Percentiles rank a stretch among this genome's conserved stretches.
Conservation (phyloP, 768 basidiomycete species). For the Candolleomyces aberdarensis region DNA sequence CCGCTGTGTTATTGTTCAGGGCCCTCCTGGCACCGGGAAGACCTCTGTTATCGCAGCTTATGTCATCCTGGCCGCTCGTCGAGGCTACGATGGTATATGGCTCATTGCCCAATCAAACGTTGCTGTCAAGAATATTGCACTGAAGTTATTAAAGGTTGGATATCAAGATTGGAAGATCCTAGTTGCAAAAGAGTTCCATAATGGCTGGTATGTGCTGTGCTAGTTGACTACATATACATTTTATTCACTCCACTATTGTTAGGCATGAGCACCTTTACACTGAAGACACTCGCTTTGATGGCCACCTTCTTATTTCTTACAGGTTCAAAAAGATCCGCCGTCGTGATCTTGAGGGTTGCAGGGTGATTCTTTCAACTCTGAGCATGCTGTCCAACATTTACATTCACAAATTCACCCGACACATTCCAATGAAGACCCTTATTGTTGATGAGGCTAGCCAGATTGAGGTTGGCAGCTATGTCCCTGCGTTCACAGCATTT, state of each 20-base stretch:
- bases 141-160: constrained; percentile 58
- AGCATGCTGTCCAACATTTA: constrained; percentile 60
- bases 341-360: constrained; percentile 31
- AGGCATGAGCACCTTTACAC: constrained; percentile 84
- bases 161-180: constrained; percentile 62
- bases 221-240: constrained; percentile 7
- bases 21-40: constrained; percentile 71
- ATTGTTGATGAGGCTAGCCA: constrained; percentile 68
- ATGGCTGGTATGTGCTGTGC: constrained; percentile 50
- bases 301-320: constrained; percentile 52
- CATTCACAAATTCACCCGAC: constrained; percentile 30
- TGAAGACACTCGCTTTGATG: constrained; percentile 26
- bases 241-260: neutral
- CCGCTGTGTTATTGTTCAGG: constrained; percentile 44
- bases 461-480: constrained; percentile 58
- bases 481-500: constrained; percentile 38
- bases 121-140: constrained; percentile 87
- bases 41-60: constrained; percentile 69
- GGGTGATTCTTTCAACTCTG: constrained; percentile 73
- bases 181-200: constrained; percentile 64
- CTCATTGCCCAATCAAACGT: constrained; percentile 84
- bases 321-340: constrained; percentile 23
- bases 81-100: constrained; percentile 57
- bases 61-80: constrained; percentile 45
- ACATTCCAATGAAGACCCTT: constrained; percentile 45